Base-by-base conservation (phyloP, 2,329 filamentous ascomycete species). In the Alternaria infectoria region DNA sequence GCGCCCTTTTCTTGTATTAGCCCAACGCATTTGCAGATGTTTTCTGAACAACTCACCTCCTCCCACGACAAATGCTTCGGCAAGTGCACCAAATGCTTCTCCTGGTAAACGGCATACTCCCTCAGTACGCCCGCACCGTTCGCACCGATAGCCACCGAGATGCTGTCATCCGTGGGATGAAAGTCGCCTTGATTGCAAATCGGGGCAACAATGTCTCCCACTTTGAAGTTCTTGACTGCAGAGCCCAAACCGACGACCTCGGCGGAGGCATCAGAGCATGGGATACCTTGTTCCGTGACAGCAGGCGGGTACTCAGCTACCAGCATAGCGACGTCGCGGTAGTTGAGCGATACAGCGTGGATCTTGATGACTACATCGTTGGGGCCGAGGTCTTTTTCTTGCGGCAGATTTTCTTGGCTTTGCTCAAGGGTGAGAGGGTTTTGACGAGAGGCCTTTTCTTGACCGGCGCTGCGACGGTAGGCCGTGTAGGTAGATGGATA, bases 331-430 rank as follows among this genome's bases (percentile, higher is more conserved):
- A 70, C 49, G 19, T 77, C 74, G 28, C 74, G 69, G 46, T 69
- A 77, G 50, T 77, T 77, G 12, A 76, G 66, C 3, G 74, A 69
- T 17, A 74, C 69, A 17, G 74, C 72, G 45, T 68, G 73, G 45
- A 77, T 72, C 13, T 62, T 64, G 54, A 75, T 65, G 25, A 76
- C 43, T 3, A 77, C 70, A 23, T 73, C 69, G 12, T 62, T 36
- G 3, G 65, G 51, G 2, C 23, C 60, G 3, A 76, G 66, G 1
- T 54, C 43, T 6, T 51, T 21, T 2, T 51, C 47, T 15, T 32
- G 17, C 8, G 47, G 47, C 6, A 51, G 47, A 19, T 5, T 51
- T 32, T 51, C 47, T 30, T 51, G 47, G 26, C 4, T 21, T 21
- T 32, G 17, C 26, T 51, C 47, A 51, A 51, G 26, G 15, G 61